Percentiles rank a stretch among this genome's conserved stretches.
Evolutionary conservation across 345 rosid species (phyloP).

Genomic region (Gossypium herbaceum): DNA sequence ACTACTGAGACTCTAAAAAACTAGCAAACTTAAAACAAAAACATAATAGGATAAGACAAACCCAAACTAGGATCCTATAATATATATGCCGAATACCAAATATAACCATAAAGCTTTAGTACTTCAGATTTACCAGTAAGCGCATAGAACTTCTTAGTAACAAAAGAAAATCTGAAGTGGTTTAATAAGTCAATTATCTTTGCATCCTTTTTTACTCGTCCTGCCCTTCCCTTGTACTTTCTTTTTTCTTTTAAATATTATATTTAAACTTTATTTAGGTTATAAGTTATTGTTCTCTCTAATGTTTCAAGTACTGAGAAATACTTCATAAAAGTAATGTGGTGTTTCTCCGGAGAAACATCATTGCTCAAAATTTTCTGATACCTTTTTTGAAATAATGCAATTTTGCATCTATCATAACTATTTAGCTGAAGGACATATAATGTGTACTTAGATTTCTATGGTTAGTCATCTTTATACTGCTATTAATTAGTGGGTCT

Average conservation of each 20-base stretch:
- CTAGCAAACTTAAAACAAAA: not conserved
- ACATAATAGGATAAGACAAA: not conserved
- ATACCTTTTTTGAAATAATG: not conserved
- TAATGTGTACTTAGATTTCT: not conserved
- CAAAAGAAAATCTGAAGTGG: not conserved
- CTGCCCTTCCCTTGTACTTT: not conserved
- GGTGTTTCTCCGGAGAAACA: not conserved
- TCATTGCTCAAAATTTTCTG: not conserved
- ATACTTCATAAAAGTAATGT: not conserved
- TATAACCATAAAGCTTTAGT: not conserved
- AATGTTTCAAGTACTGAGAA: not conserved
- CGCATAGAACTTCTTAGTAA: not conserved
- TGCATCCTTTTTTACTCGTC: not conserved
- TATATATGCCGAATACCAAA: not conserved
- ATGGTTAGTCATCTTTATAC: not conserved
- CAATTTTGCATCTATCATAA: not conserved
- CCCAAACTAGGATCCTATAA: not conserved
- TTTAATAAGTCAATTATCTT: not conserved
- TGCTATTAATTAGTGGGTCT: not conserved
- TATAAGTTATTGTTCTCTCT: not conserved
- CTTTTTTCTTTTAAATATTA: not conserved
- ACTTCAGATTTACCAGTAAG: not conserved
- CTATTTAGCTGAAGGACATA: not conserved
- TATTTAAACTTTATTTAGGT: not conserved
- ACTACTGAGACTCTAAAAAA: not conserved